Base-by-base conservation (phyloP, 2,329 filamentous ascomycete genomes). In the Fusarium agapanthi region DNA sequence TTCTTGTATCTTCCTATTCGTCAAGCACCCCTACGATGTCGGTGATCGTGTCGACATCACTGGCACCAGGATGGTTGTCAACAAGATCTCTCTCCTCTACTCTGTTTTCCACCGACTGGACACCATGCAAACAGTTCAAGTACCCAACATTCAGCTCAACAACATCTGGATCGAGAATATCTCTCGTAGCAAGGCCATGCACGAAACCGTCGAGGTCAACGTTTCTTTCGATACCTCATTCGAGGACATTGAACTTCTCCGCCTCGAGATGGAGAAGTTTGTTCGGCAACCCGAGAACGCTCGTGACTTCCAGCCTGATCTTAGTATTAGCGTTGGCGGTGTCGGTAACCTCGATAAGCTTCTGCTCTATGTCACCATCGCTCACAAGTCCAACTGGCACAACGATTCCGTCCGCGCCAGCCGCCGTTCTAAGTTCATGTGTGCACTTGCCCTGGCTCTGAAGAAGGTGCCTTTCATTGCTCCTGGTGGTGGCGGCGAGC, bases 11-110 rank as follows among this genome's bases (percentile, higher is more conserved):
- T 99, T 99, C 86, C 86, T 99, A 3, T 99, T 99, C 78, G 94
- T 98, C 85, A 99, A 99, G 86, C 96, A 99, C 81, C 95, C 96
- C 0, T 98, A 93, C 81, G 96, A 99, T 80, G 95, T 98, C 28
- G 95, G 95, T 69, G 96, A 99, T 81, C 92, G 96, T 32, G 93
- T 98, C 47, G 95, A 98, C 77, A 92, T 98, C 72, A 84, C 81
- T 58, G 86, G 86, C 22, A 87, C 91, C 73, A 87, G 90, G 75
- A 90, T 97, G 75, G 87, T 94, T 9, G 96, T 99, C 16, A 95
- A 98, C 82, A 93, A 95, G 80, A 98, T 98, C 76, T 97, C 95
- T 6, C 88, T 99, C 35, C 87, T 99, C 7, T 98, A 95, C 85
- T 97, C 94, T 2, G 91, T 98, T 61, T 98, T 99, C 84, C 93